Evolutionary conservation across 805 yeast species (phyloP).

Genomic region (Huiozyma sinensis): DNA sequence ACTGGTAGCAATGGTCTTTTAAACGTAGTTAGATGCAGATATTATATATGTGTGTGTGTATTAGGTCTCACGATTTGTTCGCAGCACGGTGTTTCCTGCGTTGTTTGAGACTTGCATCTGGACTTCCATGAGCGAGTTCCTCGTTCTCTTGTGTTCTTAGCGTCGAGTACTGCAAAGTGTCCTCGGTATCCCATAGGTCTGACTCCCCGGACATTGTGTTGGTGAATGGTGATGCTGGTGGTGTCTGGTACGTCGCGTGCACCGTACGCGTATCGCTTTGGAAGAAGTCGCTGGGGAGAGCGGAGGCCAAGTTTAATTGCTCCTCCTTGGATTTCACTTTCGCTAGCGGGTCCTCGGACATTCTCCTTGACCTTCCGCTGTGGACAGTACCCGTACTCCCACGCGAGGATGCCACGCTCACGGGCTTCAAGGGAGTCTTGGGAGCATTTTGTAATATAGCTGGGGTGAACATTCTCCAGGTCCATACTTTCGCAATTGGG

Average conservation of each 20-base stretch:
- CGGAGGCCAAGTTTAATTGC: constrained; percentile 14
- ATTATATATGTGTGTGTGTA: no score
- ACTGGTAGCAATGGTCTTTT: no score
- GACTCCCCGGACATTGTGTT: no score
- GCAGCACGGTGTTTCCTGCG: no score
- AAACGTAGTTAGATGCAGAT: no score
- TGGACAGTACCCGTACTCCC: background rate
- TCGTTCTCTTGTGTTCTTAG: no score
- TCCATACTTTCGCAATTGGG: background rate
- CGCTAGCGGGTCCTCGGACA: constrained; percentile 1
- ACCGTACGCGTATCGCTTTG: constrained; percentile 4
- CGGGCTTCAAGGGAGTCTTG: background rate
- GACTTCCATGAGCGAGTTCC: no score
- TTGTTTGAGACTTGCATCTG: no score
- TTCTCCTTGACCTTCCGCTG: no score
- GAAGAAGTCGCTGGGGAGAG: constrained; percentile 20
- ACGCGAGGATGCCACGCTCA: background rate
- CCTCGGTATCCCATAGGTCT: no score
- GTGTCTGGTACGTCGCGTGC: background rate
- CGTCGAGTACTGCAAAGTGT: no score
- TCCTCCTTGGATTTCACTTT: constrained; percentile 8
- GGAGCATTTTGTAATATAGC: background rate
- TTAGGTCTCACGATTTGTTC: no score
- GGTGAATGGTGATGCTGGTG: background rate
- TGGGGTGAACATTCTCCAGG: background rate